Base-by-base conservation (phyloP, 2,329 filamentous ascomycete species). In the Lasiodiplodia theobromae region DNA sequence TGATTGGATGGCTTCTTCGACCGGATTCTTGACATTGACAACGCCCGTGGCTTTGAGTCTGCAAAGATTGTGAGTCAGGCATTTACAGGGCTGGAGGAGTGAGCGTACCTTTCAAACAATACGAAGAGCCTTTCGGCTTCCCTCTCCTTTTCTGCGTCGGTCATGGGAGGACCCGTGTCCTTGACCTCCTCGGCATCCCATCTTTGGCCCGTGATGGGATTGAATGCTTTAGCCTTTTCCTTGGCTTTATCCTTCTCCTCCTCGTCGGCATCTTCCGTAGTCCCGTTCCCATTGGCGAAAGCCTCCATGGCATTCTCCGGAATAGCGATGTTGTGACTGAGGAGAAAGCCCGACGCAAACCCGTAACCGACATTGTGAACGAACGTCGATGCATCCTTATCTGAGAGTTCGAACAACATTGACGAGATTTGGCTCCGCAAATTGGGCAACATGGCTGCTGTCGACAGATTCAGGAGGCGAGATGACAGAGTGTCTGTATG, bases 341-440 rank as follows among this genome's bases (percentile, higher is more conserved):
- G 91, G 18, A 99, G 83, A 77, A 96, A 97, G 0, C 96, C 96
- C 0, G 94, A 92, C 0, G 96, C 96, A 75, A 92, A 97, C 0
- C 96, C 96, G 76, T 97, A 99, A 0, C 96, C 96, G 14, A 99
- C 92, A 73, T 97, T 97, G 64, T 92, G 86, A 0, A 98, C 92
- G 75, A 97, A 96, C 37, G 86, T 91, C 18, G 86, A 87, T 0
- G 94, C 88, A 73, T 97, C 90, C 73, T 90, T 92, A 71, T 91
- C 91, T 0, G 94, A 97, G 34, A 98, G 85, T 71, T 96, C 92
- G 77, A 96, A 99, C 70, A 97, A 87, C 28, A 99, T 84, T 37
- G 90, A 86, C 0, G 92, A 92, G 65, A 97, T 91, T 21, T 88
- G 87, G 57, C 92, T 89, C 21, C 93, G 88, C 3, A 97, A 82